Percentiles rank a stretch among this genome's conserved stretches.
Conservation (phyloP, 768 basidiomycete species). For the Rhodotorula graminis region DNA sequence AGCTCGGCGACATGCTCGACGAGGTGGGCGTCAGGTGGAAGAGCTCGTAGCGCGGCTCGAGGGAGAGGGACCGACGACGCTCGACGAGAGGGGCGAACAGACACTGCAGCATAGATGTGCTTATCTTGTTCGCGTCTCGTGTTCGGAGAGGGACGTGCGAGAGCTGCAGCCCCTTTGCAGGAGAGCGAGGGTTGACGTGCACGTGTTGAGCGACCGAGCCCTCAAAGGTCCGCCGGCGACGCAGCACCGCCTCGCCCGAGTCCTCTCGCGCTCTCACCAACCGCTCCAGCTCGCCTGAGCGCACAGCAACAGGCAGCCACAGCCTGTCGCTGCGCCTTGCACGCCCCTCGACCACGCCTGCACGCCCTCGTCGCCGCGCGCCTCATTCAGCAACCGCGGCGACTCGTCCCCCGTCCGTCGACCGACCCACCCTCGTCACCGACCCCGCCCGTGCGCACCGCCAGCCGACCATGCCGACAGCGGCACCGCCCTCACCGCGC, state of each 20-base stretch:
- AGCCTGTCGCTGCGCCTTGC: too few relatives aligned
- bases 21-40: constrained; percentile 16
- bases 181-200: too few relatives aligned
- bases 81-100: not conserved
- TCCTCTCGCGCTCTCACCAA: too few relatives aligned
- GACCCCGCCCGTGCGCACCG: too few relatives aligned
- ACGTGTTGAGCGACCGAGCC: too few relatives aligned
- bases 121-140: not conserved
- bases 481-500: not conserved
- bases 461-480: not conserved
- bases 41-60: not conserved
- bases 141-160: not conserved
- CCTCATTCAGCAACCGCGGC: too few relatives aligned
- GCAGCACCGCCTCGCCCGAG: not conserved
- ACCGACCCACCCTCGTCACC: not conserved
- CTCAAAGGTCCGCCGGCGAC: not conserved
- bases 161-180: too few relatives aligned
- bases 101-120: not conserved
- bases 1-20: constrained; percentile 4
- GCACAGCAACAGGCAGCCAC: too few relatives aligned
- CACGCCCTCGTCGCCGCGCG: too few relatives aligned
- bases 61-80: not conserved
- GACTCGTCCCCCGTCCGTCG: not conserved
- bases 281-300: too few relatives aligned
- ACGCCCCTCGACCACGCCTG: too few relatives aligned